Conservation (phyloP, 2,329 filamentous ascomycete genomes). For the Aspergillaceae sp. region DNA sequence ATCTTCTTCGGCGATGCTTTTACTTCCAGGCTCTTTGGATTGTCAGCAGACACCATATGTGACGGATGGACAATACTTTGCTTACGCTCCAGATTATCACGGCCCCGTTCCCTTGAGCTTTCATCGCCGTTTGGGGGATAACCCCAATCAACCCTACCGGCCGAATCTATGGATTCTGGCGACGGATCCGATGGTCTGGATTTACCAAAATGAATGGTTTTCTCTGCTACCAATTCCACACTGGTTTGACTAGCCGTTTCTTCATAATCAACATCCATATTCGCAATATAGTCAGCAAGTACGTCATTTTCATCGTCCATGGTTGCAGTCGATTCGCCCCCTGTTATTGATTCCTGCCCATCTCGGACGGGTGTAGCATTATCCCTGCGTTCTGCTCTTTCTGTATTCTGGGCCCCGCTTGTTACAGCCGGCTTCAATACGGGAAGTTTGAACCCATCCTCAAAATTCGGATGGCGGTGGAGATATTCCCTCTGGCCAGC, state of each 20-base stretch:
- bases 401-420: not conserved
- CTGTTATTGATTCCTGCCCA: not conserved
- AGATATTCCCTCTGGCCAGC: not conserved
- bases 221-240: not conserved
- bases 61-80: too few relatives aligned
- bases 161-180: constrained; percentile 1
- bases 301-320: constrained; percentile 42
- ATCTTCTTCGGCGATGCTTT: too few relatives aligned
- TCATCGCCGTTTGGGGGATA: too few relatives aligned
- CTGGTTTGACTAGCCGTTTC: not conserved
- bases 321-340: constrained; percentile 6
- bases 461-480: not conserved
- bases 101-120: too few relatives aligned
- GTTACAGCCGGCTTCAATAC: not conserved
- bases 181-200: not conserved
- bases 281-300: constrained; percentile 33
- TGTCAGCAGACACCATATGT: too few relatives aligned
- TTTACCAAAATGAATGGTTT: not conserved
- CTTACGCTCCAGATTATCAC: too few relatives aligned
- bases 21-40: too few relatives aligned
- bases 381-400: not conserved
- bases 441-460: not conserved
- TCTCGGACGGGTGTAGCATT: not conserved
- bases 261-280: constrained; percentile 27
- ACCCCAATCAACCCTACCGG: not conserved